Evolutionary conservation across 2,329 filamentous ascomycete genomes (phyloP).

Genomic region (Thelonectria olida): DNA sequence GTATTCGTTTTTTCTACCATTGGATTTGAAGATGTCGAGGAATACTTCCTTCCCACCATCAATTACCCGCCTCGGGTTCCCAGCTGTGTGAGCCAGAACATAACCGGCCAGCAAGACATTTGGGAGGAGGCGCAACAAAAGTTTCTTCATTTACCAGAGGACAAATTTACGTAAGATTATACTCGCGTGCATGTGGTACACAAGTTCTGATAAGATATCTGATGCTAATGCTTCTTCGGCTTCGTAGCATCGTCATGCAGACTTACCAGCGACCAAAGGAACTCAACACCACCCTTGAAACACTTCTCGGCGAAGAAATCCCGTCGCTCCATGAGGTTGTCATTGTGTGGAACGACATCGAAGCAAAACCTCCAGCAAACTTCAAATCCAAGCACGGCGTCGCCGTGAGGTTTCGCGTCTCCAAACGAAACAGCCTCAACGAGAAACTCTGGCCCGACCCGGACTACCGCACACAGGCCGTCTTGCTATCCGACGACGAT

Average conservation of each 20-base stretch:
- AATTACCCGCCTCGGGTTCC: slow-evolving; percentile 28
- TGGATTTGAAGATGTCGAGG: slow-evolving; percentile 29
- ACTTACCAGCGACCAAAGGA: slow-evolving; percentile 49
- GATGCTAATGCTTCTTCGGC: neutral
- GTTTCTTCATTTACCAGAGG: slow-evolving; percentile 36
- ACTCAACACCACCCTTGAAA: slow-evolving; percentile 43
- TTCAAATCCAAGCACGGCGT: slow-evolving; percentile 44
- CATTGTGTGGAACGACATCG: slow-evolving; percentile 50
- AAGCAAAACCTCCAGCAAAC: slow-evolving; percentile 39
- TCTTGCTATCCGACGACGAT: slow-evolving; percentile 53
- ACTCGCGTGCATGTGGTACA: neutral
- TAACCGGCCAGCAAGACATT: slow-evolving; percentile 23
- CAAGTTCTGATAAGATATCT: too few relatives aligned
- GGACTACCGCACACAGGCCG: slow-evolving; percentile 48
- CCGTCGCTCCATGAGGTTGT: slow-evolving; percentile 51
- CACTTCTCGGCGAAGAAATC: slow-evolving; percentile 41
- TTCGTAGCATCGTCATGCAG: slow-evolving; percentile 47
- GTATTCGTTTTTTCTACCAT: slow-evolving; percentile 27
- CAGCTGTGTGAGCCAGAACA: slow-evolving; percentile 26
- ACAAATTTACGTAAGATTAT: slow-evolving; percentile 45
- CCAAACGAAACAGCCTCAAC: slow-evolving; percentile 48
- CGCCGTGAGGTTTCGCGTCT: slow-evolving; percentile 45
- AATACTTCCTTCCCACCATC: slow-evolving; percentile 25
- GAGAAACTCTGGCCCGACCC: slow-evolving; percentile 49
- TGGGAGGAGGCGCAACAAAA: slow-evolving; percentile 37